These are phyloP conservation scores for Capsella bursapastoris DNA, from an alignment of 345 rosid species.

Conservation along the genomic window DNA sequence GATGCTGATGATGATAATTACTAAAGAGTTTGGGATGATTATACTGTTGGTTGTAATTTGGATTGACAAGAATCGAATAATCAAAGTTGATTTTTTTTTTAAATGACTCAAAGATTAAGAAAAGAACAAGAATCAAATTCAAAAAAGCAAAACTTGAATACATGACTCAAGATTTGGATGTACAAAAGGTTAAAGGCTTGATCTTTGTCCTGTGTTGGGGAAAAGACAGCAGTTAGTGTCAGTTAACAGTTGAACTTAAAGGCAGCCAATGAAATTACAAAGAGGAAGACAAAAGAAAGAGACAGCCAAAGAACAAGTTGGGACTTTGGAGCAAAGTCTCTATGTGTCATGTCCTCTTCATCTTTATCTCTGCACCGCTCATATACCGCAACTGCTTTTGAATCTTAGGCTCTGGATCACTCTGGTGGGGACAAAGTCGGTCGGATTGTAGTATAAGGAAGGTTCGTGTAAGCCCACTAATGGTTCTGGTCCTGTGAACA, in stretches of 20 bases:
- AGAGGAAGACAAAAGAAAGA: conserved; percentile 27
- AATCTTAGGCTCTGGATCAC: conserved; percentile 15
- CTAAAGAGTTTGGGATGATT: conserved; percentile 8
- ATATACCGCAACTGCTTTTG: conserved; percentile 16
- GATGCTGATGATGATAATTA: neutral
- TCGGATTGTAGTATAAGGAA: conserved; percentile 22
- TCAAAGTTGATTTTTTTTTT: neutral
- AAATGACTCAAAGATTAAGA: too few species aligned
- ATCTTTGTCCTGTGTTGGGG: neutral
- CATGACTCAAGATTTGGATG: conserved; percentile 12
- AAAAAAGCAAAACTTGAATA: conserved; percentile 6
- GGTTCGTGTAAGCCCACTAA: conserved; percentile 17
- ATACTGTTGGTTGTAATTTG: conserved; percentile 15
- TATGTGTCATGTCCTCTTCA: conserved; percentile 30
- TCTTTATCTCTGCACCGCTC: conserved; percentile 26
- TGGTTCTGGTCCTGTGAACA: conserved; percentile 22
- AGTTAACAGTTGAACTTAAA: conserved; percentile 29
- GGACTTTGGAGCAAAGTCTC: conserved; percentile 18
- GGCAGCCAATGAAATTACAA: conserved; percentile 1
- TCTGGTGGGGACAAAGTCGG: conserved; percentile 30
- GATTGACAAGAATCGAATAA: conserved; percentile 17
- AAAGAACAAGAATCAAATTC: neutral
- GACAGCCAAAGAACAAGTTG: conserved; percentile 41
- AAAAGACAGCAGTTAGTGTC: conserved; percentile 30
- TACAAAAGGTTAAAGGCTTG: neutral